Conservation (phyloP, 345 rosid genomes). For the Angophora floribunda region DNA sequence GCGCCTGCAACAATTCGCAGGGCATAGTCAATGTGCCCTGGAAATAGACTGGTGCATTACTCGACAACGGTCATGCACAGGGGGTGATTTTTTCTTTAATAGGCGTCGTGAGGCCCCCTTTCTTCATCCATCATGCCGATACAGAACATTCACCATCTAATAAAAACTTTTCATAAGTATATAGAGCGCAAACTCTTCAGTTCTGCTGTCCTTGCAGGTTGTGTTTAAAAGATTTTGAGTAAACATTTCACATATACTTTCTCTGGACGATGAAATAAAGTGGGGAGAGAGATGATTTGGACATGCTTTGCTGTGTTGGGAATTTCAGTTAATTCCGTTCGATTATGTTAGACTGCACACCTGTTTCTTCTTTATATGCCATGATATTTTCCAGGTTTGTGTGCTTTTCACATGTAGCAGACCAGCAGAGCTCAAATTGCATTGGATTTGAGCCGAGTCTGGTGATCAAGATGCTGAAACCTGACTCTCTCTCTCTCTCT, state of each 20-base stretch:
- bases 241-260: not conserved
- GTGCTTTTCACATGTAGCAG: not conserved
- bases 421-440: not conserved
- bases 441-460: not conserved
- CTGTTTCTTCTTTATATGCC: not conserved
- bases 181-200: not conserved
- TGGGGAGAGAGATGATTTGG: not conserved
- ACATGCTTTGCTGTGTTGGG: not conserved
- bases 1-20: constrained; percentile 16
- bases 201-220: not conserved
- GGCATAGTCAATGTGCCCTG: constrained; percentile 20
- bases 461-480: not conserved
- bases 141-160: not conserved
- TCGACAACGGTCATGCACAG: not conserved
- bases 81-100: not conserved
- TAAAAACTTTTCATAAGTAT: not conserved
- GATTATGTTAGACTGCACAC: not conserved
- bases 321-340: not conserved
- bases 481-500: not conserved
- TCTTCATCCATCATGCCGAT: not conserved
- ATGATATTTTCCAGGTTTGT: not conserved
- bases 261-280: not conserved
- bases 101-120: not conserved
- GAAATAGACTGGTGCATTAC: constrained; percentile 10
- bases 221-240: not conserved